Evolutionary conservation across 257 asterid genomes (phyloP).

Genomic region (Fraxinus quadrangulata): DNA sequence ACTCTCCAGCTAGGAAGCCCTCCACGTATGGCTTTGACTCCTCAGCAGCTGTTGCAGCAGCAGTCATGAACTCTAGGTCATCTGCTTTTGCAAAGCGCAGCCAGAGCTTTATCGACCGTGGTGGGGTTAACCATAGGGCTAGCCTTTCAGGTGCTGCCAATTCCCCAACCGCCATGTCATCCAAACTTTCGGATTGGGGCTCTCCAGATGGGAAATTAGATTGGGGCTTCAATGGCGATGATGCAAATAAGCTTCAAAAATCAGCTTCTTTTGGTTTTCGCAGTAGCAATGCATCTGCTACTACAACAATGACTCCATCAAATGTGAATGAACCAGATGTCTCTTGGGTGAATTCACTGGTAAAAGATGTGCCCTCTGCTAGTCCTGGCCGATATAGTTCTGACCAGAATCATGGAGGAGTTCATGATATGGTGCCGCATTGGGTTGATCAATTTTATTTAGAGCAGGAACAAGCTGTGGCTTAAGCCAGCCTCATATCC

Average conservation of each 20-base stretch:
- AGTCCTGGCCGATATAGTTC: slow-evolving; percentile 34
- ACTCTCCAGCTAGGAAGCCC: slow-evolving; percentile 59
- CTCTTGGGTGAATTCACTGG: slow-evolving; percentile 80
- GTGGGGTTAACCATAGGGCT: slow-evolving; percentile 32
- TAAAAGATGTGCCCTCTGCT: slow-evolving; percentile 58
- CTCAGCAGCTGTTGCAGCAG: slow-evolving; percentile 83
- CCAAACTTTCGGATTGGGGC: slow-evolving; percentile 67
- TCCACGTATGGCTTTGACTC: slow-evolving; percentile 66
- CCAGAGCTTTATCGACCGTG: slow-evolving; percentile 83
- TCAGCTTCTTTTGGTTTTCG: slow-evolving; percentile 60
- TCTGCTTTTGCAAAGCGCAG: slow-evolving; percentile 72
- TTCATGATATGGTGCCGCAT: slow-evolving; percentile 43
- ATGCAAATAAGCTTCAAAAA: slow-evolving; percentile 63
- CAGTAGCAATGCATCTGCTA: slow-evolving; percentile 22
- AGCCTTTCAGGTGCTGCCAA: slow-evolving; percentile 29
- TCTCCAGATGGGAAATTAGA: slow-evolving; percentile 80
- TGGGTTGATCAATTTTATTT: slow-evolving; percentile 88
- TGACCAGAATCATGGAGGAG: slow-evolving; percentile 41
- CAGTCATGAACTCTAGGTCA: slow-evolving; percentile 84
- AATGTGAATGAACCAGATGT: slow-evolving; percentile 63
- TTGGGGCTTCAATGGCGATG: slow-evolving; percentile 87
- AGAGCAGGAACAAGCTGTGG: slow-evolving; percentile 88
- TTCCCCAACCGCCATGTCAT: slow-evolving; percentile 38
- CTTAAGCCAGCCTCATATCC: slow-evolving; percentile 34
- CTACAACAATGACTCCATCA: slow-evolving; percentile 21